Conservation (phyloP, 345 rosid species). For the Physaria fendleri region DNA sequence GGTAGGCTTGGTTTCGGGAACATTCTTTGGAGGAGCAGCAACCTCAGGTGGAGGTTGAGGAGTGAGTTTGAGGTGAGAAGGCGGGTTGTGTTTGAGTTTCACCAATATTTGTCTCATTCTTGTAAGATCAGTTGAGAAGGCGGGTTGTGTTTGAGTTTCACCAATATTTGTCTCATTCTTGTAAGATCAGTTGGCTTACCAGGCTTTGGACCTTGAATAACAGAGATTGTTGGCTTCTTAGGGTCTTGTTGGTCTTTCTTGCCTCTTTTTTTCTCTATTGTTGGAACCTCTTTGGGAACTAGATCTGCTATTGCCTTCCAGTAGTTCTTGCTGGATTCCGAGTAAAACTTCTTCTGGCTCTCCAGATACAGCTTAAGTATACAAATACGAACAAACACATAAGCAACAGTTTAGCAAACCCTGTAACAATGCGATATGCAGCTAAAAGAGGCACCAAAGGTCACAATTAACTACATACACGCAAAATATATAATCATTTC, state of each 20-base stretch:
- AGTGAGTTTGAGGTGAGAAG: slow-evolving; percentile 53
- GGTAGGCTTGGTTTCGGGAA: slow-evolving; percentile 25
- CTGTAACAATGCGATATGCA: not conserved
- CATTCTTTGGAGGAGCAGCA: slow-evolving; percentile 17
- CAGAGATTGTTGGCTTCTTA: slow-evolving; percentile 48
- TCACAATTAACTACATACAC: not conserved
- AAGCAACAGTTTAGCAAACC: not conserved
- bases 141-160: slow-evolving; percentile 60
- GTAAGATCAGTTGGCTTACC: slow-evolving; percentile 74
- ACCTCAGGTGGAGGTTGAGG: slow-evolving; percentile 36
- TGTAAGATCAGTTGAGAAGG: slow-evolving; percentile 70
- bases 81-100: slow-evolving; percentile 63
- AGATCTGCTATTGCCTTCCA: slow-evolving; percentile 81
- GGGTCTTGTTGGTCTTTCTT: slow-evolving; percentile 69
- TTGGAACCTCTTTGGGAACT: slow-evolving; percentile 70
- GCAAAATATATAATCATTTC: not conserved
- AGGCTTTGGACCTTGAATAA: slow-evolving; percentile 72
- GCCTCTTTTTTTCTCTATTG: slow-evolving; percentile 52
- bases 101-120: slow-evolving; percentile 70
- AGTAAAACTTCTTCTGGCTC: slow-evolving; percentile 52
- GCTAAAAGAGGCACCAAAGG: not conserved
- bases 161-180: slow-evolving; percentile 65
- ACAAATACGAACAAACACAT: slow-evolving; percentile 6
- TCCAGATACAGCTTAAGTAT: slow-evolving; percentile 40
- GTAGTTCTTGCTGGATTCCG: slow-evolving; percentile 59